Evolutionary conservation across 768 basidiomycete genomes (phyloP).

Genomic region (Nidularia sp.): DNA sequence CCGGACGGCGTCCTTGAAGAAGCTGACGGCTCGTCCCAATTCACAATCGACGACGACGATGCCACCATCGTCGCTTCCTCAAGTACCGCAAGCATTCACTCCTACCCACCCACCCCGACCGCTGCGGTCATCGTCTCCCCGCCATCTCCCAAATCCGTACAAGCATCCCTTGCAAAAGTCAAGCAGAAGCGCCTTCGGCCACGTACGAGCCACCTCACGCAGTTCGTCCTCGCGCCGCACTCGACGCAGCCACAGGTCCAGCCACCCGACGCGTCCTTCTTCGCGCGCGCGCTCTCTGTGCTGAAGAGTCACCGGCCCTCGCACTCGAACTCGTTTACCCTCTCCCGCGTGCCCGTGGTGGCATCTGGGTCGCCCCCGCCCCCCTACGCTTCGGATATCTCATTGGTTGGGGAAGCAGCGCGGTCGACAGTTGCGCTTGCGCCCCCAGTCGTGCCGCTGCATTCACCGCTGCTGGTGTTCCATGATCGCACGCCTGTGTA

Average conservation of each 20-base stretch:
- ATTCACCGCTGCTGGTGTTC: constrained; percentile 49
- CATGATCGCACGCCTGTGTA: constrained; percentile 70
- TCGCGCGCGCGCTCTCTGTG: constrained; percentile 46
- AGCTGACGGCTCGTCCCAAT: constrained; percentile 5
- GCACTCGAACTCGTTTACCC: constrained; percentile 60
- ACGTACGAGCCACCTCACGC: constrained; percentile 36
- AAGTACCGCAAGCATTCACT: constrained; percentile 30
- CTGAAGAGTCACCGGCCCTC: constrained; percentile 48
- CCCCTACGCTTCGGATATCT: constrained; percentile 25
- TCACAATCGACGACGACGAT: constrained; percentile 16
- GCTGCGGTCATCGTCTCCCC: not conserved
- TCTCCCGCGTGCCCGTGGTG: constrained; percentile 30
- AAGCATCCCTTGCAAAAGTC: not conserved
- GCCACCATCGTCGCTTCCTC: constrained; percentile 55
- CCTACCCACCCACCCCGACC: constrained; percentile 20
- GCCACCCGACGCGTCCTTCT: constrained; percentile 33
- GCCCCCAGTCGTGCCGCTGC: constrained; percentile 23
- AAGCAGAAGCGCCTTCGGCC: constrained; percentile 16
- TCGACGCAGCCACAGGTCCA: constrained; percentile 31
- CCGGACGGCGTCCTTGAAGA: constrained; percentile 5
- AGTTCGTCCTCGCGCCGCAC: constrained; percentile 51
- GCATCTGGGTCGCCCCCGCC: constrained; percentile 28
- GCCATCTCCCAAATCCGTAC: not conserved
- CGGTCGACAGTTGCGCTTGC: constrained; percentile 11
- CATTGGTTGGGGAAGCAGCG: constrained; percentile 6